Evolutionary conservation across 1,284 basidiomycete species (phyloP).

Genomic region (Fomes fomentarius): DNA sequence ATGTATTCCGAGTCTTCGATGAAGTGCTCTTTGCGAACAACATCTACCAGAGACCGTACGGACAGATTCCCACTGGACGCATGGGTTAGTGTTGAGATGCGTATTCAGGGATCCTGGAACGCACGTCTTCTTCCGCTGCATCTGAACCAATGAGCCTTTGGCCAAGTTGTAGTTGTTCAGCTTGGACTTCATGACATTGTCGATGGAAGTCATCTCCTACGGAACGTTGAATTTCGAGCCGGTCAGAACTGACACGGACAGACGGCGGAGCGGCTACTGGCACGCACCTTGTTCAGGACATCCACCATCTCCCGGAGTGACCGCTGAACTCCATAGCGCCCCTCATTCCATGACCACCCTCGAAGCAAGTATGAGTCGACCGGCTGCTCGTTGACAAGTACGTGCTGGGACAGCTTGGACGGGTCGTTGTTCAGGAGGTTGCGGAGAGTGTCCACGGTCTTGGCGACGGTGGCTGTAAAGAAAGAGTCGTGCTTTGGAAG

Average conservation of each 20-base stretch:
- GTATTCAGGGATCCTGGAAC: conserved; percentile 31
- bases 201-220: conserved; percentile 89
- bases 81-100: background rate
- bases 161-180: conserved; percentile 92
- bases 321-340: conserved; percentile 83
- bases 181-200: conserved; percentile 89
- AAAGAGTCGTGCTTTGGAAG: conserved; percentile 91
- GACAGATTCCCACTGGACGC: conserved; percentile 88
- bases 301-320: conserved; percentile 84
- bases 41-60: conserved; percentile 82
- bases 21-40: conserved; percentile 86
- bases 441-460: conserved; percentile 93
- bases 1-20: conserved; percentile 91
- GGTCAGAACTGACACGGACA: too few relatives aligned
- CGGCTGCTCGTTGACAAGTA: conserved; percentile 80
- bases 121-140: conserved; percentile 94
- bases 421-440: conserved; percentile 91
- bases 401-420: conserved; percentile 80
- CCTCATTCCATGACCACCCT: conserved; percentile 88
- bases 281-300: conserved; percentile 73
- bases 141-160: conserved; percentile 90
- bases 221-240: too few relatives aligned
- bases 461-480: conserved; percentile 88
- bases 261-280: too few relatives aligned
- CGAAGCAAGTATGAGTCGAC: conserved; percentile 83